Evolutionary conservation across 225 moss, liverwort and hornwort species (phyloP), one percentile per base, ranked within the genome.

Genomic region (Polytrichum commune): DNA sequence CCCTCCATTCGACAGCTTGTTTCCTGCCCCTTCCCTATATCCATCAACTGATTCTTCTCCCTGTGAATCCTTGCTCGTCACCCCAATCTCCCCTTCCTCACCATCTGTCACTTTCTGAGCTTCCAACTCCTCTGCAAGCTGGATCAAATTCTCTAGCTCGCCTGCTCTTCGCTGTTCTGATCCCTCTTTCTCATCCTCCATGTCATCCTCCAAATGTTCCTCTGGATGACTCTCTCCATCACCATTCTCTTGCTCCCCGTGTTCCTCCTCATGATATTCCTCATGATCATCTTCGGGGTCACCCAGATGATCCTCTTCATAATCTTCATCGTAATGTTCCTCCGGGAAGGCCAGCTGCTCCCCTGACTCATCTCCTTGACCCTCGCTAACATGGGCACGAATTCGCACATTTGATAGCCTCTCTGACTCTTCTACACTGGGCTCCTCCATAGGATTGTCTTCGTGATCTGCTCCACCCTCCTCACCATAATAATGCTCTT

Each of bases 81-180:
- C 58, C 6, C 74, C 80, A 60, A n/a, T 62, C 27, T 79, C 67
- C 66, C 71, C 81, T 75, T 64, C 71, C 55, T 73, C 83, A 53
- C 74, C 84, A 65, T 81, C 86, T 72, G 70, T 67, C 26, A 62
- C 79, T 55, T 84, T 79, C 27, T 82, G 83, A 55, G 32, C 82
- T 74, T 84, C 87, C 30, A 83, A 93, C 87, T 88, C 91, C 73
- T 90, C 88, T 32, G 85, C 81, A 32, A 91, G 84, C 60, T 84
- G 86, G 24, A 93, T 78, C 22, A 89, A 88, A 55, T 79, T 84
- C 74, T 86, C 78, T 7, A 78, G 56, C 68, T 80, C 86, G 65
- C 60, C 72, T 25, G 29, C 66, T 74, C 77, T 82, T n/a, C 8
- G 57, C 23, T 46, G 27, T 27, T 73, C 77, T 7, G 27, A 28